These are phyloP conservation scores for Trichocladium antarcticum DNA, from an alignment of 495 filamentous ascomycete genomes.

Conservation along the genomic window DNA sequence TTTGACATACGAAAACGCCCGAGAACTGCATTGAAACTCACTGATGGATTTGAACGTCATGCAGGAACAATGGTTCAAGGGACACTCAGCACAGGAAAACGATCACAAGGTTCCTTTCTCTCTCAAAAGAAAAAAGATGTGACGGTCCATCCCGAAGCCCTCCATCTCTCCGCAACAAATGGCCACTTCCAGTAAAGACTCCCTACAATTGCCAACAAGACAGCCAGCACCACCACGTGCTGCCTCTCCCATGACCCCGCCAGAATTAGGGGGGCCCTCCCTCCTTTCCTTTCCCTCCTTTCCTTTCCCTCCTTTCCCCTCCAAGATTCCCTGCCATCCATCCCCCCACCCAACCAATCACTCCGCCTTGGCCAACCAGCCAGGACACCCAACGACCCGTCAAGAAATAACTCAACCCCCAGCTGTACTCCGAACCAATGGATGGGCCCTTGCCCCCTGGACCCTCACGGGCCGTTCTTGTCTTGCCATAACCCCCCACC, in stretches of 20 bases:
- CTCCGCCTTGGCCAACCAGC: background rate
- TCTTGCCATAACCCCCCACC: background rate
- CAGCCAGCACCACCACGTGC: background rate
- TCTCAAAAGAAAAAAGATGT: background rate
- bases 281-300: background rate
- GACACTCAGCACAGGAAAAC: no score
- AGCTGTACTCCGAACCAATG: background rate
- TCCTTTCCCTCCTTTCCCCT: background rate
- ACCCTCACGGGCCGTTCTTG: constrained; percentile 3
- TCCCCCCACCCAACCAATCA: background rate
- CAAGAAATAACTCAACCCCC: no score
- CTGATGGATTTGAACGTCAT: no score
- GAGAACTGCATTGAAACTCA: no score
- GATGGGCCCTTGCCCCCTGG: background rate
- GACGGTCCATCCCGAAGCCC: background rate
- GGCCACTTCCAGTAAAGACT: constrained; percentile 8
- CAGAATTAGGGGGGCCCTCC: background rate
- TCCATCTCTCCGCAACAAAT: background rate
- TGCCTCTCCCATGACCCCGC: background rate
- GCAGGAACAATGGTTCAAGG: no score
- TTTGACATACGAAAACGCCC: no score
- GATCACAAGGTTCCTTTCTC: background rate
- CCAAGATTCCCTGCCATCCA: background rate
- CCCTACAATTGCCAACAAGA: background rate
- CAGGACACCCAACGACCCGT: background rate